These are phyloP conservation scores for Neofusicoccum kwambonambiense DNA, from an alignment of 2,329 filamentous ascomycete genomes.

Conservation along the genomic window DNA sequence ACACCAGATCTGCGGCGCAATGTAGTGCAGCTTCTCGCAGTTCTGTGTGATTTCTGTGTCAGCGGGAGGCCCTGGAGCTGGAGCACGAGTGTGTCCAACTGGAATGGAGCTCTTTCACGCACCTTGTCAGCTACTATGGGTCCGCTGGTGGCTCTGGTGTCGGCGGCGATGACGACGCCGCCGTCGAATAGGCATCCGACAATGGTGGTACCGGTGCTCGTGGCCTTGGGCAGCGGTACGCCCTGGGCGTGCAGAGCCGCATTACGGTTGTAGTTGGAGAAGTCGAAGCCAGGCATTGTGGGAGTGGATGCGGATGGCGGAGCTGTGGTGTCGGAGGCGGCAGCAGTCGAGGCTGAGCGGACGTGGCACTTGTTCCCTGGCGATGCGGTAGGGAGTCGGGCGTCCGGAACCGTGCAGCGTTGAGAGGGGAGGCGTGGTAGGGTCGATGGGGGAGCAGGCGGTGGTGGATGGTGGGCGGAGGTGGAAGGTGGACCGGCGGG, in stretches of 20 bases:
- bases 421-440: neutral
- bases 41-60: constrained; percentile 57
- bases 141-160: constrained; percentile 94
- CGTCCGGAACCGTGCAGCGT: neutral
- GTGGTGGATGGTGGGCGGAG: neutral
- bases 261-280: constrained; percentile 99
- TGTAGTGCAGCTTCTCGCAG: constrained; percentile 99
- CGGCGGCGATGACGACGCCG: constrained; percentile 96
- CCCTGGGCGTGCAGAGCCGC: constrained; percentile 90
- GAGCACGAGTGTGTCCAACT: neutral
- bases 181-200: constrained; percentile 96
- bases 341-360: neutral
- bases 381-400: neutral
- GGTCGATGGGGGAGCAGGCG: neutral
- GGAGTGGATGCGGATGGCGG: neutral
- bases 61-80: constrained; percentile 19
- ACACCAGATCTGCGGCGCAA: constrained; percentile 98
- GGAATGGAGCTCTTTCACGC: constrained; percentile 20
- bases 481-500: neutral
- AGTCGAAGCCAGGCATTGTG: constrained; percentile 93
- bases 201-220: constrained; percentile 97
- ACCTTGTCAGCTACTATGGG: constrained; percentile 98
- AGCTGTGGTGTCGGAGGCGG: neutral
- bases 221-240: constrained; percentile 93
- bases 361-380: neutral